These are phyloP conservation scores for Herpetomonas tarakana DNA, from an alignment of 208 protist genomes.

Conservation along the genomic window DNA sequence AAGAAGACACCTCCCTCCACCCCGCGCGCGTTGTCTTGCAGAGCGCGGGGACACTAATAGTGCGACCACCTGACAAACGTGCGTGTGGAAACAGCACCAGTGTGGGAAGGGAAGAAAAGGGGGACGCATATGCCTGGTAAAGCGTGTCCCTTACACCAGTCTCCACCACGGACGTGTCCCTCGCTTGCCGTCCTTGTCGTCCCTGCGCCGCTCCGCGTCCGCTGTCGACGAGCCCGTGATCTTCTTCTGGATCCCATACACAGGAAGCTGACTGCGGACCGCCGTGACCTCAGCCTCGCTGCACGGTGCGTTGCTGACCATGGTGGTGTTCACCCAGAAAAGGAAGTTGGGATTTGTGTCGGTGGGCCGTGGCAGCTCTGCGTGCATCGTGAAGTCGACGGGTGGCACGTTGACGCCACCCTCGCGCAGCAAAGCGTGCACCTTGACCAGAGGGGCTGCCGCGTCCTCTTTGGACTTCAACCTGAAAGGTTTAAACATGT, in stretches of 20 bases:
- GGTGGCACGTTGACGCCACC: conserved; percentile 28
- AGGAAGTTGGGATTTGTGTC: conserved; percentile 24
- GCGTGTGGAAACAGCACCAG: too few species aligned
- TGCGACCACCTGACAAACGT: too few species aligned
- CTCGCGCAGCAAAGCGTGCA: conserved; percentile 37
- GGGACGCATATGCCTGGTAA: too few species aligned
- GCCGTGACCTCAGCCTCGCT: conserved; percentile 16
- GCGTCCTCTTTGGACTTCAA: conserved; percentile 13
- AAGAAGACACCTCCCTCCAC: too few species aligned
- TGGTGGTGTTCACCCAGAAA: conserved; percentile 61
- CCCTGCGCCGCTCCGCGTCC: too few species aligned
- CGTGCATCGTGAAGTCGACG: conserved; percentile 32
- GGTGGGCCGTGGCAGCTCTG: conserved; percentile 24
- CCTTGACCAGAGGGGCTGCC: conserved; percentile 11
- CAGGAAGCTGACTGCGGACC: conserved; percentile 19
- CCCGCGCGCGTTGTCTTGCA: too few species aligned
- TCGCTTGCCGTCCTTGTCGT: too few species aligned
- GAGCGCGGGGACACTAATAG: too few species aligned
- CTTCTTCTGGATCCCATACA: conserved; percentile 13
- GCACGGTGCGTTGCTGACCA: conserved; percentile 36
- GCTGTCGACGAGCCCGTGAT: too few species aligned
- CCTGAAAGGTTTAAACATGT: conserved; percentile 39
- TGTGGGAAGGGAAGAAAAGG: too few species aligned
- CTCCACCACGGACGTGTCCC: too few species aligned
- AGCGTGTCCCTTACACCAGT: too few species aligned